These are phyloP conservation scores for Metschnikowia koreensis DNA, from an alignment of 805 yeast genomes.

Conservation along the genomic window DNA sequence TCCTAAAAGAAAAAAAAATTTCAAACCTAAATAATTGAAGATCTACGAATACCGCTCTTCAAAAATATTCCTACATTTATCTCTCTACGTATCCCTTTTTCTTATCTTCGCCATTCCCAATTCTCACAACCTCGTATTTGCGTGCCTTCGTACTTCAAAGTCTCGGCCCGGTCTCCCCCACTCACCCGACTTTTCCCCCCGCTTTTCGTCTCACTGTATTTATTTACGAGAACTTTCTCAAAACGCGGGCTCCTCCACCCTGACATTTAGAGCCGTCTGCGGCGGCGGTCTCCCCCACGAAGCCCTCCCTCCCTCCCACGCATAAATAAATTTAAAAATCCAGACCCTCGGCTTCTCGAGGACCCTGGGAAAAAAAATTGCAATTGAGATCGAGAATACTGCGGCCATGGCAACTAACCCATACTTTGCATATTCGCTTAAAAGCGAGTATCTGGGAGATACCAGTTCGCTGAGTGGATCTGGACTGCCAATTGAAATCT, in stretches of 20 bases:
- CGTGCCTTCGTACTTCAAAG: background rate
- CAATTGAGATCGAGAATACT: too few relatives aligned
- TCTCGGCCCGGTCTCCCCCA: background rate
- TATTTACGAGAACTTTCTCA: background rate
- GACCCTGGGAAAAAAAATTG: background rate
- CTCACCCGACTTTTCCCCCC: background rate
- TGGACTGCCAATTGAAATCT: background rate
- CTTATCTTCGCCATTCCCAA: too few relatives aligned
- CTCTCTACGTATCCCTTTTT: too few relatives aligned
- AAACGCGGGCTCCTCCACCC: background rate
- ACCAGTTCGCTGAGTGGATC: background rate
- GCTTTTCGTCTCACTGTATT: too few relatives aligned
- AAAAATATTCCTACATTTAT: too few relatives aligned
- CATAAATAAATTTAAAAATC: background rate
- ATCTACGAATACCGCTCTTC: too few relatives aligned
- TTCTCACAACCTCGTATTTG: background rate
- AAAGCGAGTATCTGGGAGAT: slow-evolving; percentile 4
- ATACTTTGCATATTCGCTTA: slow-evolving; percentile 17
- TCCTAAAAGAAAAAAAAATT: too few relatives aligned
- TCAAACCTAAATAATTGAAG: too few relatives aligned
- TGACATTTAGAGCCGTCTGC: too few relatives aligned
- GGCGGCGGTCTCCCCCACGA: too few relatives aligned
- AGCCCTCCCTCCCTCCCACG: too few relatives aligned
- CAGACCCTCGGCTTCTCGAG: background rate
- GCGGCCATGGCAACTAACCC: slow-evolving; percentile 10